Base-by-base conservation (phyloP, 495 filamentous ascomycete species). In the Lasiosphaeria ovina region DNA sequence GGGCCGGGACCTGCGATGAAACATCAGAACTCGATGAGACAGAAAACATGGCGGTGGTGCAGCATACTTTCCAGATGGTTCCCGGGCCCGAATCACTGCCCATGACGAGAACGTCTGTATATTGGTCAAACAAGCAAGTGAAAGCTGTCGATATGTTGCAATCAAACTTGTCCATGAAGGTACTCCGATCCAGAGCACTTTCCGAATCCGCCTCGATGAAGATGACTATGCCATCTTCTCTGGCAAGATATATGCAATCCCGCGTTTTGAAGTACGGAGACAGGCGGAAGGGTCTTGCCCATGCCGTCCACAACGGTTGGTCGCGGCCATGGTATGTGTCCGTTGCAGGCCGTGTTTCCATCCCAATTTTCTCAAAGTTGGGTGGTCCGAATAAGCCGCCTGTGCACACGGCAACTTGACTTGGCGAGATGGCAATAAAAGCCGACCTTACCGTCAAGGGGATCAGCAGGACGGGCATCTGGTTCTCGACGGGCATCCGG, bases 51-150 rank as follows among this genome's bases (percentile, higher is more conserved):
- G 36, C n/a, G 14, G 5, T 14, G 35, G 36, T 12, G n/a, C 16
- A 40, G 12, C 53, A 75, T 71, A 90, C 87, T 62, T 84, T 76
- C 78, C 89, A 95, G 10, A 92, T 79, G 0, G 87, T 87, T 6
- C 93, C 94, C 62, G 87, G 80, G n/a, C 92, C 89, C 51, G 86
- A 86, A 55, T 88, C 86, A n/a, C 94, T 91, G 14, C 87, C 89
- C 6, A 89, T 83, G 17, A 96, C 75, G 47, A 97, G 80, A 44
- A 95, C 76, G 68, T 97, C 93, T 31, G 85, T 85, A 55, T 81
- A 83, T 7, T 78, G 60, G 54, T 71, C 67, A 48, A 66, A 72
- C 3, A 76, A 62, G 49, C 77, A 80, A n/a, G 89, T 83, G 71
- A 92, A 90, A 3, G 87, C 85, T 1, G 74, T 82, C 35, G 84